Percentiles rank a stretch among this genome's conserved stretches.
Evolutionary conservation across 257 asterid species (phyloP).

Genomic region (Lavandula angustifolia): DNA sequence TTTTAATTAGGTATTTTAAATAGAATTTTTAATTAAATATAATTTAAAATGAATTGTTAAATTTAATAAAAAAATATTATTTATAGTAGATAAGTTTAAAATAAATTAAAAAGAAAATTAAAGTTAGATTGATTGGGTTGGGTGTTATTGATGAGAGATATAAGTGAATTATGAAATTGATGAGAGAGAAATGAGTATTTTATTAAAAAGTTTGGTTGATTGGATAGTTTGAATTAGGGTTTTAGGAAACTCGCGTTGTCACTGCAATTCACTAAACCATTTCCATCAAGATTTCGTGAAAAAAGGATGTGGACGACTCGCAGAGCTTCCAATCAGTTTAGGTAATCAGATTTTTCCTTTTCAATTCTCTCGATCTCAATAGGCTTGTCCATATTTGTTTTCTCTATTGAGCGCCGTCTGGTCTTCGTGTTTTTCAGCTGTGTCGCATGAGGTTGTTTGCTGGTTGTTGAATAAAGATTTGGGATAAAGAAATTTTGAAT

Average conservation of each 20-base stretch:
- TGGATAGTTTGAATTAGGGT: no score
- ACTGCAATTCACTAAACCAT: constrained; percentile 7
- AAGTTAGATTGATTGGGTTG: no score
- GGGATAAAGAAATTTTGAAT: background rate
- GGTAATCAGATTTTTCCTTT: constrained; percentile 35
- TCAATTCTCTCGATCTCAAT: background rate
- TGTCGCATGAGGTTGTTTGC: background rate
- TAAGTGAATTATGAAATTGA: no score
- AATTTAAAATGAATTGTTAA: no score
- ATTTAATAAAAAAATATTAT: no score
- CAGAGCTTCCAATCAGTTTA: constrained; percentile 52
- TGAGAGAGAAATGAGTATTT: no score
- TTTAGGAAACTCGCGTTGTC: constrained; percentile 32
- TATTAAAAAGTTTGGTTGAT: no score
- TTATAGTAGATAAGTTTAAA: no score
- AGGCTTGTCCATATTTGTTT: background rate
- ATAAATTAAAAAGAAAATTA: no score
- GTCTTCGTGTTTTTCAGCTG: background rate
- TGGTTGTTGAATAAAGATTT: background rate
- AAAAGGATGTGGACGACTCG: constrained; percentile 71
- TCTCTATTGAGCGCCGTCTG: background rate
- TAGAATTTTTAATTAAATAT: no score
- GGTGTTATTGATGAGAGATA: no score
- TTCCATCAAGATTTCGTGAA: background rate
- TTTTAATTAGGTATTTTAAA: no score